These are phyloP conservation scores for Hansenula lynferdii DNA, from an alignment of 1,139 yeast species.

Conservation along the genomic window DNA sequence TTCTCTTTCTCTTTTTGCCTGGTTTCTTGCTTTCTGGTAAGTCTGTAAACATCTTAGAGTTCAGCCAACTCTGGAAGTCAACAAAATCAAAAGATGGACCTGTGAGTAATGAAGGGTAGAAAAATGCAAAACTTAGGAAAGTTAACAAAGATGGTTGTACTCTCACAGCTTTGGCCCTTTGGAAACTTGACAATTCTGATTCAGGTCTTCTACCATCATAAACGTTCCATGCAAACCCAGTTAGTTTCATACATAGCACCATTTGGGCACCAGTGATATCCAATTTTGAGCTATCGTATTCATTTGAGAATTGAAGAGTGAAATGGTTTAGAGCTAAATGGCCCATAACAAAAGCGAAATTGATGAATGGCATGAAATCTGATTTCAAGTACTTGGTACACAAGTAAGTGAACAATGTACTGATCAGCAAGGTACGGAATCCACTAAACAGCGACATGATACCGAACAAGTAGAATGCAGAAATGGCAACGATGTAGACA, in stretches of 20 bases:
- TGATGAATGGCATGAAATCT: conserved; percentile 84
- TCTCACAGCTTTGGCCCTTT: conserved; percentile 54
- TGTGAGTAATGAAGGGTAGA: conserved; percentile 85
- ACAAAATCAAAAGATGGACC: conserved; percentile 95
- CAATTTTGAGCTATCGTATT: conserved; percentile 52
- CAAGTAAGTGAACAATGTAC: conserved; percentile 65
- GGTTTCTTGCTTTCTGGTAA: conserved; percentile 67
- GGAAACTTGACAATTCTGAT: conserved; percentile 38
- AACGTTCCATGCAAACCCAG: conserved; percentile 92
- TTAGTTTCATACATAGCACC: conserved; percentile 92
- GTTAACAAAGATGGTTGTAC: conserved; percentile 68
- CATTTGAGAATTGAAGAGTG: conserved; percentile 57
- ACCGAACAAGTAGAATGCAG: conserved; percentile 72
- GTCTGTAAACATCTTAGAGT: conserved; percentile 75
- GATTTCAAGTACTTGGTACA: conserved; percentile 63
- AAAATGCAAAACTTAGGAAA: conserved; percentile 80
- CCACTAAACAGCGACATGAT: conserved; percentile 69
- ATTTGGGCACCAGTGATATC: conserved; percentile 96
- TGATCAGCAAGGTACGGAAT: conserved; percentile 56
- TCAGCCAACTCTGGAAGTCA: conserved; percentile 81
- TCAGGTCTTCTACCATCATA: conserved; percentile 59
- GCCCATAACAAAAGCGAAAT: conserved; percentile 72
- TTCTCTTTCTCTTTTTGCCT: conserved; percentile 51
- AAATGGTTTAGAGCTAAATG: conserved; percentile 74
- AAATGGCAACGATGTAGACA: conserved; percentile 51